Conservation (phyloP, 2,329 filamentous ascomycete genomes). For the Lasiodiplodia citricola region DNA sequence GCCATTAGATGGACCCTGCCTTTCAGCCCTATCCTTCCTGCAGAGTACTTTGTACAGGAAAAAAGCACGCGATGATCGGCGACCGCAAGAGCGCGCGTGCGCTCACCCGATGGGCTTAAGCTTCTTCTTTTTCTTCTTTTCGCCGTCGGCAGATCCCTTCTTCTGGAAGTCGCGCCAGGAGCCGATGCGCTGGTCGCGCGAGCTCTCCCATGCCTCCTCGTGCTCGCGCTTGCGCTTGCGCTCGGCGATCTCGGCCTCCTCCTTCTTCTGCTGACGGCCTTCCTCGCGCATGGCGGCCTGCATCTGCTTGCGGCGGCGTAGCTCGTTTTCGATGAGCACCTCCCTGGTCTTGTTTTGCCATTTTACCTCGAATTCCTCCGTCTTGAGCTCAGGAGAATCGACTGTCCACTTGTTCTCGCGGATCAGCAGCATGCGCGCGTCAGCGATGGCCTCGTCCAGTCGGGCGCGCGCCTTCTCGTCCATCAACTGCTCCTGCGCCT, state of each 20-base stretch:
- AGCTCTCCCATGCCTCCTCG: slow-evolving; percentile 94
- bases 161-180: slow-evolving; percentile 89
- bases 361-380: slow-evolving; percentile 77
- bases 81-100: background rate
- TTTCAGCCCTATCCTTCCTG: slow-evolving; percentile 2
- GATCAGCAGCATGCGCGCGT: slow-evolving; percentile 93
- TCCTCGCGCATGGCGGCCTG: slow-evolving; percentile 98
- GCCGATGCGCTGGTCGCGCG: slow-evolving; percentile 85
- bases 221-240: slow-evolving; percentile 73
- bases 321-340: slow-evolving; percentile 92
- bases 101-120: slow-evolving; percentile 58
- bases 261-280: slow-evolving; percentile 82
- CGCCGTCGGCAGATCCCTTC: slow-evolving; percentile 42
- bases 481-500: slow-evolving; percentile 87
- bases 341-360: slow-evolving; percentile 91
- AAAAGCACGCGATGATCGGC: background rate
- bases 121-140: slow-evolving; percentile 59
- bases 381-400: slow-evolving; percentile 85
- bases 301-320: slow-evolving; percentile 79
- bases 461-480: slow-evolving; percentile 89
- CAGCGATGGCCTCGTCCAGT: slow-evolving; percentile 93
- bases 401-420: slow-evolving; percentile 92
- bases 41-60: background rate
- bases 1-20: slow-evolving; percentile 7
- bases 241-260: slow-evolving; percentile 80